These are phyloP conservation scores for Ophiorrhiza pumila DNA, from an alignment of 257 asterid genomes.

Conservation along the genomic window DNA sequence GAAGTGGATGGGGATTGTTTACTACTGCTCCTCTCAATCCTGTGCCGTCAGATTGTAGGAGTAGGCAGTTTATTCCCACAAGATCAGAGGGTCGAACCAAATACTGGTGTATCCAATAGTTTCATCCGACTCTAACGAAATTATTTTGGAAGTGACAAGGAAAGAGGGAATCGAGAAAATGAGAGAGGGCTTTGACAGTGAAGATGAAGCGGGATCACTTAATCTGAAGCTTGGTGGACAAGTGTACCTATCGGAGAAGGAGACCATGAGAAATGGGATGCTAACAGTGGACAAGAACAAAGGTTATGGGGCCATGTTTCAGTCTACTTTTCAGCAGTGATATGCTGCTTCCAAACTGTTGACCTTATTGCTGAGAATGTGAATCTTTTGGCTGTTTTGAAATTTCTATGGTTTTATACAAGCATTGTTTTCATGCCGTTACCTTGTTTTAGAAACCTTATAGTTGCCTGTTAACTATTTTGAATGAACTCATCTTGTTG, in stretches of 20 bases:
- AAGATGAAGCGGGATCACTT: slow-evolving; percentile 48
- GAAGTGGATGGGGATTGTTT: slow-evolving; percentile 86
- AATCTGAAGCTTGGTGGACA: slow-evolving; percentile 77
- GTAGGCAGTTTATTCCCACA: slow-evolving; percentile 49
- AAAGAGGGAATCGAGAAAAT: slow-evolving; percentile 61
- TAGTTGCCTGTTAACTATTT: too few relatives aligned
- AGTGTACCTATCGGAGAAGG: slow-evolving; percentile 41
- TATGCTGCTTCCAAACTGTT: too few relatives aligned
- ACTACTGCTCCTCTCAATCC: slow-evolving; percentile 53
- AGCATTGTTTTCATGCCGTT: too few relatives aligned
- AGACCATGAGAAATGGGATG: slow-evolving; percentile 43
- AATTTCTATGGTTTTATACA: too few relatives aligned
- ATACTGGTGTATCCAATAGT: slow-evolving; percentile 30
- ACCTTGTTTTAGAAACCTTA: too few relatives aligned
- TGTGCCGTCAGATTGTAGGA: slow-evolving; percentile 54
- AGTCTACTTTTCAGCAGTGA: too few relatives aligned
- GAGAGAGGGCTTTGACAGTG: slow-evolving; percentile 47
- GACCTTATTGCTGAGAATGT: too few relatives aligned
- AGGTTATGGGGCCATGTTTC: slow-evolving; percentile 42
- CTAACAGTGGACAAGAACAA: slow-evolving; percentile 62
- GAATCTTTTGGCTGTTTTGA: too few relatives aligned
- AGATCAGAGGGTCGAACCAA: slow-evolving; percentile 41
- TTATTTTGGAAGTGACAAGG: slow-evolving; percentile 34
- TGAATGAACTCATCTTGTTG: too few relatives aligned
- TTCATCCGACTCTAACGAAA: slow-evolving; percentile 41